Percentiles rank a stretch among this genome's conserved stretches.
phyloP scores from a whole-genome alignment of 768 basidiomycete species.

The Hemileccinum impolitum region DNA sequence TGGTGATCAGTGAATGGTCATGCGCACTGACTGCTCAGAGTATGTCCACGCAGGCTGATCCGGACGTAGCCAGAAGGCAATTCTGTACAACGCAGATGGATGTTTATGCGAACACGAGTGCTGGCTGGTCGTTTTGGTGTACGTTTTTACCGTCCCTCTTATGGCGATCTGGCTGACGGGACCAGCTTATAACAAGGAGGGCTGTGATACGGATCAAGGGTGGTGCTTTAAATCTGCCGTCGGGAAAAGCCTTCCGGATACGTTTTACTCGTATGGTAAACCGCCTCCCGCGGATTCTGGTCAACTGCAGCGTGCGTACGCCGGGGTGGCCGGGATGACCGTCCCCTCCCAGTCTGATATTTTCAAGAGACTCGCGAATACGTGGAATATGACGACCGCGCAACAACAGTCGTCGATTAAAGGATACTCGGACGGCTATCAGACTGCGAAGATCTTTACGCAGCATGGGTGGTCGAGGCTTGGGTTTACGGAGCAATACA shows the following conservation, averaged over 20 bases:
- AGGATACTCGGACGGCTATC: constrained; percentile 62
- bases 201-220: constrained; percentile 52
- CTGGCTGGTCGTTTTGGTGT: constrained; percentile 76
- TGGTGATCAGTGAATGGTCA: constrained; percentile 52
- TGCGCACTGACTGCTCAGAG: constrained; percentile 50
- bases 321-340: constrained; percentile 12
- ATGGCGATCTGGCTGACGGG: background rate
- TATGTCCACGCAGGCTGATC: constrained; percentile 44
- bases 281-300: constrained; percentile 19
- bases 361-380: constrained; percentile 5
- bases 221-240: constrained; percentile 71
- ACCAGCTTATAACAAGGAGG: constrained; percentile 59
- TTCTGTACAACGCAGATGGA: constrained; percentile 62
- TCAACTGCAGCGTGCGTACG: constrained; percentile 20
- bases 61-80: constrained; percentile 39
- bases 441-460: constrained; percentile 54
- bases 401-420: constrained; percentile 19
- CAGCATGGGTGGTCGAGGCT: constrained; percentile 45
- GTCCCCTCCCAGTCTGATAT: constrained; percentile 13
- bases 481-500: constrained; percentile 61
- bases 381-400: constrained; percentile 7
- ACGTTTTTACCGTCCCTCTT: constrained; percentile 16
- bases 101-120: constrained; percentile 50
- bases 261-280: constrained; percentile 53
- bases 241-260: constrained; percentile 50